Evolutionary conservation across 2,329 filamentous ascomycete genomes (phyloP).

Genomic region (Leptodontidium sp.): DNA sequence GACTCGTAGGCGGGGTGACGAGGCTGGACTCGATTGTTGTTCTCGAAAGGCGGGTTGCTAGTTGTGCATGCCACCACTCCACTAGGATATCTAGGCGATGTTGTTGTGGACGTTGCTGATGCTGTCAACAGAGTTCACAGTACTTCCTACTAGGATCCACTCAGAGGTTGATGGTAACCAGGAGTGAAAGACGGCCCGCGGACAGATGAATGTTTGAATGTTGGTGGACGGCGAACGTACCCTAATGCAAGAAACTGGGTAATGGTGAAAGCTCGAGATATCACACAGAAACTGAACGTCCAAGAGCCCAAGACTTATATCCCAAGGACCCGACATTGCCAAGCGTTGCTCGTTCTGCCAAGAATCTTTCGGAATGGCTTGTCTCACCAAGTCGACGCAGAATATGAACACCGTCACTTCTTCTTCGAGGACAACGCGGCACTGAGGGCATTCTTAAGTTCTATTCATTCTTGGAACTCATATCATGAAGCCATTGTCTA

Average conservation of each 20-base stretch:
- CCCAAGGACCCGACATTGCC: neutral
- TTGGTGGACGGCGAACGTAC: neutral
- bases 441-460: slow-evolving; percentile 1
- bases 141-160: neutral
- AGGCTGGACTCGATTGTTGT: neutral
- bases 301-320: slow-evolving; percentile 5
- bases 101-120: neutral
- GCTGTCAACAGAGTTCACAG: neutral
- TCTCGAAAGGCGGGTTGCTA: neutral
- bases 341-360: neutral
- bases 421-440: neutral
- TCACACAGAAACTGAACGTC: neutral
- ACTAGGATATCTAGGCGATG: neutral
- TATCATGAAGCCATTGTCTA: neutral
- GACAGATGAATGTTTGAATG: neutral
- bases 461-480: neutral
- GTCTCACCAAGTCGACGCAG: neutral
- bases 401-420: neutral
- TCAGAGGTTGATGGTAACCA: neutral
- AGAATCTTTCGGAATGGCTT: neutral
- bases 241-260: neutral
- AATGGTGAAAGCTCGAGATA: neutral
- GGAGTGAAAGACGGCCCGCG: neutral
- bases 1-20: neutral
- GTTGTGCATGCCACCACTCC: neutral